Base-by-base conservation (phyloP, 352 stramenopile species). In the Phytophthora cryptogea region DNA sequence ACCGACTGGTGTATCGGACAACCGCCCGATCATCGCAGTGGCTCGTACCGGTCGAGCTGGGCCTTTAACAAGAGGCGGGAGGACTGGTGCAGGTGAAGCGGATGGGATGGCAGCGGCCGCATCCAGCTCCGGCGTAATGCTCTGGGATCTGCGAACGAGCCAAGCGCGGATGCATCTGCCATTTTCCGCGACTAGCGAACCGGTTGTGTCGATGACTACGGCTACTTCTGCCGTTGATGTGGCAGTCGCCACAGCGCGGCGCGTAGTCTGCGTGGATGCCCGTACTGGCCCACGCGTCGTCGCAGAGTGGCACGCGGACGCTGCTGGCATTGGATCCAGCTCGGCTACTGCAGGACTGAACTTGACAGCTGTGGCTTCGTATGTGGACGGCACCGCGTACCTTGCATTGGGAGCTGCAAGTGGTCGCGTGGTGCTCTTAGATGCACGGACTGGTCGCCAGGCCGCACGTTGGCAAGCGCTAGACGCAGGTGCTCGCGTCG, bases 91-190 rank as follows among this genome's bases (percentile, higher is more conserved):
- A 32, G 61, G 61, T 8, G 66, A 64, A 36, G 31, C 50, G 7
- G 66, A 70, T 5, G 67, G 67, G 2, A 52, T 69, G 57, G 83
- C 76, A 17, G 59, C 75, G 1, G 80, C 79, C 4, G 64, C 74
- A 14, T 81, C 78, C 6, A 63, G 75, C 2, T 63, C 69, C 0
- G 69, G 73, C 0, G 71, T 90, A 5, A 74, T 89, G 62, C 68
- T 90, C 0, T 92, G 83, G 83, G 79, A 92, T 47, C 50, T 92
- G 10, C 68, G 66, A 8, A 88, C 79, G 3, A 92, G 81, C 51
- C 83, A 90, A 20, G 65, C 78, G 17, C 52, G 70, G 4, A 72
- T 84, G 45, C 73, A 74, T 27, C 40, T 92, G 11, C 80, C 83
- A 20, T 90, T 90, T 43, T 63, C 67, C 5, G 47, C 56, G 17